phyloP scores from a whole-genome alignment of 208 protist genomes.

The Trypanosoma vivax region DNA sequence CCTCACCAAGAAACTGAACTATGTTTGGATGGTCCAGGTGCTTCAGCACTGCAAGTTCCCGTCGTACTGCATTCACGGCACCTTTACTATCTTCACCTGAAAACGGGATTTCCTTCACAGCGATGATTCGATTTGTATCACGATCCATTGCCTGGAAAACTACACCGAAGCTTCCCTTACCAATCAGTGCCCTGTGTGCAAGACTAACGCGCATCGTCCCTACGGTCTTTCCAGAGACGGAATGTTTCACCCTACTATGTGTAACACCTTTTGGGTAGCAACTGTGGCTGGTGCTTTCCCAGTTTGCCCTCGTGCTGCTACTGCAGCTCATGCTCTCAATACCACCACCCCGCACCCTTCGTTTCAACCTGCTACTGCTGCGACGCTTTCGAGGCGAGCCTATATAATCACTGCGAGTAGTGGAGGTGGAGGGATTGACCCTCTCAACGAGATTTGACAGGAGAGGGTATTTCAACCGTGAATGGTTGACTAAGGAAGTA shows the following conservation, averaged over 20 bases:
- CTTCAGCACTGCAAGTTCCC: conserved; percentile 73
- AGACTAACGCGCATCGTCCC: conserved; percentile 48
- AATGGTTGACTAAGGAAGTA: no score
- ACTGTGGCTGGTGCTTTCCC: not conserved
- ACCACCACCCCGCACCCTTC: not conserved
- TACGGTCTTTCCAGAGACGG: no score
- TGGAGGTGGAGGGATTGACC: no score
- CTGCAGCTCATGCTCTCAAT: not conserved
- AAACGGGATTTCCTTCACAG: conserved; percentile 80
- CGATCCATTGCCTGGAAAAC: conserved; percentile 84
- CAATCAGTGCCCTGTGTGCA: conserved; percentile 68
- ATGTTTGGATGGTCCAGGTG: conserved; percentile 89
- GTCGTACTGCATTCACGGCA: conserved; percentile 30
- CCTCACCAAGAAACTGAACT: conserved; percentile 79
- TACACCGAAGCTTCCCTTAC: conserved; percentile 80
- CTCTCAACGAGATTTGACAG: no score
- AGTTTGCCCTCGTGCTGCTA: not conserved
- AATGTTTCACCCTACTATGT: conserved; percentile 9
- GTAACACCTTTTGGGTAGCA: no score
- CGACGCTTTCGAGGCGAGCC: no score
- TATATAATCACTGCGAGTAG: no score
- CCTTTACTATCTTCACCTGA: not conserved
- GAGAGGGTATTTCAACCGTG: no score
- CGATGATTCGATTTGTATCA: conserved; percentile 82
- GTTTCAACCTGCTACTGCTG: no score